These are phyloP conservation scores for Kluyveromyces nonfermentans DNA, from an alignment of 805 yeast species.

Conservation along the genomic window DNA sequence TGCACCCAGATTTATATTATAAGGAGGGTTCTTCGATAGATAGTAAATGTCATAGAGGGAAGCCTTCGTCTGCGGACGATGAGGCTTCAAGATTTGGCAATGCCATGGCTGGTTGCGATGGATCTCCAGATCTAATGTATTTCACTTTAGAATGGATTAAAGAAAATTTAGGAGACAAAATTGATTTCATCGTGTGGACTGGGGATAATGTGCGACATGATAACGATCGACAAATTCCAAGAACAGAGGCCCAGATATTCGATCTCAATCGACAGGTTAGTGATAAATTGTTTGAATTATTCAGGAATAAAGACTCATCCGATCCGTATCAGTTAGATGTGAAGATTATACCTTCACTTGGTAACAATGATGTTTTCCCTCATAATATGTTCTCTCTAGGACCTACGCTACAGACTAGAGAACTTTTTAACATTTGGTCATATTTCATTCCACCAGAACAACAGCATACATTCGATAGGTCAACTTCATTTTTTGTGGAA, in stretches of 20 bases:
- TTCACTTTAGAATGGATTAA: conserved; percentile 60
- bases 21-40: conserved; percentile 40
- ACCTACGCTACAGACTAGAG: conserved; percentile 81
- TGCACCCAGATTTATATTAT: conserved; percentile 75
- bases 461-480: conserved; percentile 61
- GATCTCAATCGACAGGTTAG: conserved; percentile 57
- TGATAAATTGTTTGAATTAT: conserved; percentile 40
- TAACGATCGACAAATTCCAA: conserved; percentile 62
- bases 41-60: conserved; percentile 45
- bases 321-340: conserved; percentile 40
- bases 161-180: conserved; percentile 56
- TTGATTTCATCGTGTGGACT: conserved; percentile 84
- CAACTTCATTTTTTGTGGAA: conserved; percentile 66
- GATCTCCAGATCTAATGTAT: conserved; percentile 53
- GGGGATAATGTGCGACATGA: conserved; percentile 86
- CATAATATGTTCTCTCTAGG: conserved; percentile 81
- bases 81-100: conserved; percentile 62
- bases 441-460: conserved; percentile 69
- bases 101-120: conserved; percentile 69
- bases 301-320: conserved; percentile 37
- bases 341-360: conserved; percentile 59
- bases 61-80: conserved; percentile 27
- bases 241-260: conserved; percentile 64
- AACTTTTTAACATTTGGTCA: conserved; percentile 65
- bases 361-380: conserved; percentile 85